Conservation (phyloP, 2,329 filamentous ascomycete genomes). For the Monosporascus sp. region DNA sequence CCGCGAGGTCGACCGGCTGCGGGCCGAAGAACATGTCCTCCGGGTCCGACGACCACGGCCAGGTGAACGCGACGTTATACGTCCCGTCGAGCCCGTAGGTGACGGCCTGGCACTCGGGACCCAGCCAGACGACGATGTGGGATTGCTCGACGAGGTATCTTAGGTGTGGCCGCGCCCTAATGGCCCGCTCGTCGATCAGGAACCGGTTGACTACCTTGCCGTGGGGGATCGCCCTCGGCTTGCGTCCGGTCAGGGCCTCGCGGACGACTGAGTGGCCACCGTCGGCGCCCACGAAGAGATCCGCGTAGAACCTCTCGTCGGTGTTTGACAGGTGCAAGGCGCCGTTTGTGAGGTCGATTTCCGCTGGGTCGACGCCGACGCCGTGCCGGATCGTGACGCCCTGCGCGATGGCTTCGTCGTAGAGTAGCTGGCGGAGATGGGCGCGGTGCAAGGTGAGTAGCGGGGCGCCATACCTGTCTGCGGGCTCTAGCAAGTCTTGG, state of each 20-base stretch:
- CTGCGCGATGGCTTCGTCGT: conserved; percentile 11
- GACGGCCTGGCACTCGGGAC: conserved; percentile 14
- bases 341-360: conserved; percentile 7
- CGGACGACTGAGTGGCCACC: conserved; percentile 9
- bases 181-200: conserved; percentile 11
- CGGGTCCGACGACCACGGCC: conserved; percentile 13
- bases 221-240: conserved; percentile 10
- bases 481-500: conserved; percentile 8
- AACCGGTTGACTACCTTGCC: conserved; percentile 16
- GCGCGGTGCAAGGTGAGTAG: conserved; percentile 16
- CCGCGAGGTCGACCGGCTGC: conserved; percentile 10
- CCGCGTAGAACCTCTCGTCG: conserved; percentile 7
- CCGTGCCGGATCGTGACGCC: conserved; percentile 13
- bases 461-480: conserved; percentile 10
- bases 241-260: conserved; percentile 8
- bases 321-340: conserved; percentile 2
- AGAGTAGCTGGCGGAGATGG: conserved; percentile 13
- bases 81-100: conserved; percentile 13
- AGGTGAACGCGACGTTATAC: conserved; percentile 16
- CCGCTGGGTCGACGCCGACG: conserved; percentile 5
- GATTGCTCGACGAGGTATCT: conserved; percentile 10
- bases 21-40: conserved; percentile 12
- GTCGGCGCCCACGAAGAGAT: conserved; percentile 14
- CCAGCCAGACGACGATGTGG: conserved; percentile 16
- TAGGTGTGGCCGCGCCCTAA: conserved; percentile 8